A percentile compares a stretch with the other conserved stretches of the same genome.
phyloP scores from a whole-genome alignment of 176 grass and related monocot species.

The Oryza nivara region DNA sequence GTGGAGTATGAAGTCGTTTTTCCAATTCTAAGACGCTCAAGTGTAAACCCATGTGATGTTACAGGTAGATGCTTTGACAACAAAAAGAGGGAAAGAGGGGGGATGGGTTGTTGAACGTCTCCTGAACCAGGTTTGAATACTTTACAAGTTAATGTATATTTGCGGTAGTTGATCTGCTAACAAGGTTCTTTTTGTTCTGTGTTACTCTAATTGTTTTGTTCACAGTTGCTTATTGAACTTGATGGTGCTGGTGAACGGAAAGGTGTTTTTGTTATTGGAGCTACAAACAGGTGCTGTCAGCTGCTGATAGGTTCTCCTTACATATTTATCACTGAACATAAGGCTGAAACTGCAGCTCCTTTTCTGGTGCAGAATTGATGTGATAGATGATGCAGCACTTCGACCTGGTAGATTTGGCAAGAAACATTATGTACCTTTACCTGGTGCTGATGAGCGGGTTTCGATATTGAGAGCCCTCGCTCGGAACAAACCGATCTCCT shows the following conservation, averaged over 20 bases:
- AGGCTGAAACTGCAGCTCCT: not conserved
- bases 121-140: slow-evolving; percentile 69
- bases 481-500: slow-evolving; percentile 59
- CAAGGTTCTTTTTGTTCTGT: not conserved
- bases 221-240: slow-evolving; percentile 84
- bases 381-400: slow-evolving; percentile 86
- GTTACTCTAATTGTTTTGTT: slow-evolving; percentile 32
- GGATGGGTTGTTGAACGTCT: slow-evolving; percentile 83
- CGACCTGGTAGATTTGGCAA: slow-evolving; percentile 86
- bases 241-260: slow-evolving; percentile 80
- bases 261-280: slow-evolving; percentile 89
- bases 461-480: slow-evolving; percentile 81
- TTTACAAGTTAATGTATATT: not conserved
- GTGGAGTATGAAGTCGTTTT: not conserved
- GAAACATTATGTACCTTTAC: slow-evolving; percentile 80
- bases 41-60: slow-evolving; percentile 31
- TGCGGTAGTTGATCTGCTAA: not conserved
- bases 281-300: slow-evolving; percentile 80
- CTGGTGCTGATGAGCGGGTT: slow-evolving; percentile 58
- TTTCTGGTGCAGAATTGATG: slow-evolving; percentile 64
- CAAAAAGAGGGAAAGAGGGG: slow-evolving; percentile 81
- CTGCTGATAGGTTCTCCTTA: not conserved
- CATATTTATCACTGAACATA: not conserved
- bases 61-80: slow-evolving; percentile 95
- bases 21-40: slow-evolving; percentile 4